phyloP scores from a whole-genome alignment of 257 asterid genomes.

The Plantago elongata region DNA sequence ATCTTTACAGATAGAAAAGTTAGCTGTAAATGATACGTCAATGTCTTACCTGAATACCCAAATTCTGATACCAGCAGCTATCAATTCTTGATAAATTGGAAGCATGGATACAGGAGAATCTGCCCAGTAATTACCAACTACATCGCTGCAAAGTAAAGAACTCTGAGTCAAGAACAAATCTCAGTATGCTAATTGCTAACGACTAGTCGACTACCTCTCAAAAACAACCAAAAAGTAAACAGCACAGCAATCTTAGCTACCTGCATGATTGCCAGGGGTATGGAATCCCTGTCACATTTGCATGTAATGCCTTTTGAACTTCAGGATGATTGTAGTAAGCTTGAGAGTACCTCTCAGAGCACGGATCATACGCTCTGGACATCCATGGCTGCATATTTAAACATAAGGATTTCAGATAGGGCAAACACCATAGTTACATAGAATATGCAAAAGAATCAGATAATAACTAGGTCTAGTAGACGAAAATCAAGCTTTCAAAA shows the following conservation, averaged over 20 bases:
- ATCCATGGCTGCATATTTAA: constrained; percentile 71
- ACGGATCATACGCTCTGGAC: constrained; percentile 91
- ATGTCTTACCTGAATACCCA: constrained; percentile 85
- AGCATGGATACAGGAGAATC: constrained; percentile 93
- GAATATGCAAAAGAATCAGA: background rate
- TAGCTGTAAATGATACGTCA: too few species aligned
- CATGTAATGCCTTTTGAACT: constrained; percentile 88
- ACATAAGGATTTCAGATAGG: constrained; percentile 10
- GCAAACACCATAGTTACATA: background rate
- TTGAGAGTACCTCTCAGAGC: constrained; percentile 70
- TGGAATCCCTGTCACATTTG: constrained; percentile 61
- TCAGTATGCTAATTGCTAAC: background rate
- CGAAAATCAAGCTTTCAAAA: background rate
- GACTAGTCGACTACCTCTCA: background rate
- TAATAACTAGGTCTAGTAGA: background rate
- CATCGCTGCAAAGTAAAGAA: constrained; percentile 49
- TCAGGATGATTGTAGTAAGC: constrained; percentile 76
- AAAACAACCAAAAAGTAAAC: constrained; percentile 15
- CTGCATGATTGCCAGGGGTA: constrained; percentile 95
- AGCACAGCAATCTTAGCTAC: constrained; percentile 26
- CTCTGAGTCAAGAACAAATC: constrained; percentile 6
- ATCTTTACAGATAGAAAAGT: too few species aligned
- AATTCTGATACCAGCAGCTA: constrained; percentile 75
- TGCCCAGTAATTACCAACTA: constrained; percentile 72
- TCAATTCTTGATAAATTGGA: constrained; percentile 81